phyloP scores from a whole-genome alignment of 441 rosid genomes.

The Monsonia emarginata region DNA sequence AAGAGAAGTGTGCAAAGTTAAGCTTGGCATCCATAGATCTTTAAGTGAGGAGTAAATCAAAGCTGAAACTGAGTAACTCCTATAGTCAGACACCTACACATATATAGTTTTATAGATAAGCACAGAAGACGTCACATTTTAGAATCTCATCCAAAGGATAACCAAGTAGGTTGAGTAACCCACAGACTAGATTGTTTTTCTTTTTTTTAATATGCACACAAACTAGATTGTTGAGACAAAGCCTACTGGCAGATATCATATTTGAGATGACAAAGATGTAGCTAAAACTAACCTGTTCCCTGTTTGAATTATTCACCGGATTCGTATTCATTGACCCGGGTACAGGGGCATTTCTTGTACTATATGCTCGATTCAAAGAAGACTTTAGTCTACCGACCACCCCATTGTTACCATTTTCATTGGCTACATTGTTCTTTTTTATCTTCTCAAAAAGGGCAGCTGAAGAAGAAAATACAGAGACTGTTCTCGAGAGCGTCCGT shows the following conservation, averaged over 20 bases:
- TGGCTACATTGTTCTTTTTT: slow-evolving; percentile 41
- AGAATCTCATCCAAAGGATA: neutral
- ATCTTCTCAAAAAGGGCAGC: slow-evolving; percentile 94
- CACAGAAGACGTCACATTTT: neutral
- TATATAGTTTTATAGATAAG: neutral
- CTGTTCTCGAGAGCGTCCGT: slow-evolving; percentile 79
- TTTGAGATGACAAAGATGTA: slow-evolving; percentile 1
- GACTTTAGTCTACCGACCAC: slow-evolving; percentile 57
- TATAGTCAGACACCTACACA: neutral
- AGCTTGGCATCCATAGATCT: too few species aligned
- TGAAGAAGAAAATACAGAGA: slow-evolving; percentile 96
- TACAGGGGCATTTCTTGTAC: slow-evolving; percentile 29
- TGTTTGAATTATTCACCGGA: slow-evolving; percentile 23
- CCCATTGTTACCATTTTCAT: slow-evolving; percentile 25
- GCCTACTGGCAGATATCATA: neutral
- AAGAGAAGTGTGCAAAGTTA: too few species aligned
- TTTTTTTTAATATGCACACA: too few species aligned
- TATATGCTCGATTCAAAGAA: slow-evolving; percentile 43
- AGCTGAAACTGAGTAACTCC: too few species aligned
- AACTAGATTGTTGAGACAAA: neutral
- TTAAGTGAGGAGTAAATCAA: too few species aligned
- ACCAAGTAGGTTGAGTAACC: neutral
- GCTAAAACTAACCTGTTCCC: slow-evolving; percentile 44
- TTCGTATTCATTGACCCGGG: slow-evolving; percentile 22
- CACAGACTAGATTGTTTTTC: neutral